A percentile compares a stretch with the other conserved stretches of the same genome.
These are phyloP conservation scores for Talaromyces sp. DNA, from an alignment of 2,329 filamentous ascomycete species.

Conservation along the genomic window DNA sequence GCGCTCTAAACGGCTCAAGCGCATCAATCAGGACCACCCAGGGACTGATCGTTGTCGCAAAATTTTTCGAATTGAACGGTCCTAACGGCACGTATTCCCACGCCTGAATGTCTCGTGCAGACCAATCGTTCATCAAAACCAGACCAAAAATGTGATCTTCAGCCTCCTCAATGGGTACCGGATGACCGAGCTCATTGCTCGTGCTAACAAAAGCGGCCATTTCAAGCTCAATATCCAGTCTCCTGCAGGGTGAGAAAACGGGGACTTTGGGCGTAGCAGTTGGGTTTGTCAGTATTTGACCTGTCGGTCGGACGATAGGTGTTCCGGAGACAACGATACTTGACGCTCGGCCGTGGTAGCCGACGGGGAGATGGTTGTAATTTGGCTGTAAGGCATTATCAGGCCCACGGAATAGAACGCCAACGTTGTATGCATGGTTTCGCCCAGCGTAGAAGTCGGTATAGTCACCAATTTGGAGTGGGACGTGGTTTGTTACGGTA, in stretches of 20 bases:
- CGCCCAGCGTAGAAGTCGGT: slow-evolving; percentile 81
- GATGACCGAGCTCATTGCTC: slow-evolving; percentile 62
- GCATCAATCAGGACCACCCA: slow-evolving; percentile 79
- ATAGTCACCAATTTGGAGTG: slow-evolving; percentile 77
- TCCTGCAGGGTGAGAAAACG: slow-evolving; percentile 60
- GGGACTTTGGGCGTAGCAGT: slow-evolving; percentile 60
- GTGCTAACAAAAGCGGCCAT: slow-evolving; percentile 70
- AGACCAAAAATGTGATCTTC: slow-evolving; percentile 73
- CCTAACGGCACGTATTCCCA: slow-evolving; percentile 84
- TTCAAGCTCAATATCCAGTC: slow-evolving; percentile 77
- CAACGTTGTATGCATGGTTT: slow-evolving; percentile 73
- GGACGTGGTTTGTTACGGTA: slow-evolving; percentile 64
- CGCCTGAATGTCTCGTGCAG: slow-evolving; percentile 73
- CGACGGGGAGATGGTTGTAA: slow-evolving; percentile 76
- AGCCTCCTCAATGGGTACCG: slow-evolving; percentile 62
- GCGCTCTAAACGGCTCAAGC: slow-evolving; percentile 62
- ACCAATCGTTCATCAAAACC: slow-evolving; percentile 86
- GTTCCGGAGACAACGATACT: slow-evolving; percentile 73
- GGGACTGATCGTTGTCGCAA: slow-evolving; percentile 70
- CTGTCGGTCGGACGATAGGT: slow-evolving; percentile 67
- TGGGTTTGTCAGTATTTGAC: slow-evolving; percentile 68
- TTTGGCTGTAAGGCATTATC: slow-evolving; percentile 74
- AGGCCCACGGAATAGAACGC: slow-evolving; percentile 68
- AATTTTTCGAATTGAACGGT: slow-evolving; percentile 82
- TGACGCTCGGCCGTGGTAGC: slow-evolving; percentile 75